A percentile compares a stretch with the other conserved stretches of the same genome.
Evolutionary conservation across 116 monocot species (phyloP).

Genomic region (Zostera marina): DNA sequence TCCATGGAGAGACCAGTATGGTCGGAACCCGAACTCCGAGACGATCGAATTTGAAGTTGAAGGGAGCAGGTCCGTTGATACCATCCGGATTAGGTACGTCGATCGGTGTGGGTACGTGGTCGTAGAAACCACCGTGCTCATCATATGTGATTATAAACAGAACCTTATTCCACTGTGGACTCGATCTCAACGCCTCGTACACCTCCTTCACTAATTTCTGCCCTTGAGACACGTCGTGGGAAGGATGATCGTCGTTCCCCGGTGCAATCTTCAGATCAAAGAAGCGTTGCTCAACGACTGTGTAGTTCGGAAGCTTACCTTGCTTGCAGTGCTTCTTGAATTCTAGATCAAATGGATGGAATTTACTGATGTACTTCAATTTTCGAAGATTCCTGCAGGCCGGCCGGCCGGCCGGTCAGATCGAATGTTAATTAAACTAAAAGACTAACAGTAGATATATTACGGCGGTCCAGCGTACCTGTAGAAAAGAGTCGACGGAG

Average conservation of each 20-base stretch:
- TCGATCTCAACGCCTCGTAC: constrained; percentile 76
- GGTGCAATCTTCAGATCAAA: constrained; percentile 70
- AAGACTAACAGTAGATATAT: too few species aligned
- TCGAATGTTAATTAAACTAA: too few species aligned
- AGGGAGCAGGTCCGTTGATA: constrained; percentile 53
- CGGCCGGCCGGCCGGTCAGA: too few species aligned
- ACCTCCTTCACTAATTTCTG: constrained; percentile 85
- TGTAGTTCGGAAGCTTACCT: constrained; percentile 92
- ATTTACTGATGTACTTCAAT: constrained; percentile 44
- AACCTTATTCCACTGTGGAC: constrained; percentile 86
- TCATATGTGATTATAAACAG: constrained; percentile 73
- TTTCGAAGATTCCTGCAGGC: constrained; percentile 70
- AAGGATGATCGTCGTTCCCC: constrained; percentile 90
- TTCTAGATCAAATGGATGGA: constrained; percentile 57
- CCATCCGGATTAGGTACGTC: constrained; percentile 72
- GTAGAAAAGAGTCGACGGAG: constrained; percentile 81
- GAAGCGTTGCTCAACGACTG: constrained; percentile 83
- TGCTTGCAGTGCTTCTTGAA: constrained; percentile 77
- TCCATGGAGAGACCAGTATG: constrained; percentile 84
- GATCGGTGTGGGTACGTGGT: constrained; percentile 67
- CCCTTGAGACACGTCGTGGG: constrained; percentile 76
- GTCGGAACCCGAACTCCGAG: constrained; percentile 82
- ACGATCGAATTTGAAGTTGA: constrained; percentile 68
- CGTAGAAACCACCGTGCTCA: constrained; percentile 93
- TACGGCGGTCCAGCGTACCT: too few species aligned